Base-by-base conservation (phyloP, 768 basidiomycete species). In the Tylopilus felleus region DNA sequence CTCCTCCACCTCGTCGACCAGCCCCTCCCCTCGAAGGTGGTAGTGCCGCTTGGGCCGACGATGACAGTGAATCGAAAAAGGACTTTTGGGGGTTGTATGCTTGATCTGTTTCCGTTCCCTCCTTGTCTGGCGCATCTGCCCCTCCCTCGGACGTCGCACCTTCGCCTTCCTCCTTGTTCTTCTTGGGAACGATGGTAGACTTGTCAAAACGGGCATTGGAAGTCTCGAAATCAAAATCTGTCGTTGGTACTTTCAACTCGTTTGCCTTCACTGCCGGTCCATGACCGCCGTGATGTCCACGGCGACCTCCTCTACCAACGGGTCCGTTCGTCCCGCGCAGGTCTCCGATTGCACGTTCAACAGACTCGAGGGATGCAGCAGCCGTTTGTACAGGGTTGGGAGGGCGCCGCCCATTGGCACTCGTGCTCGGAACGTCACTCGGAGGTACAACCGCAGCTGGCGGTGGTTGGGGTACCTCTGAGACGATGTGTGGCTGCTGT, bases 141-240 rank as follows among this genome's bases (percentile, higher is more conserved):
- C 70, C 73, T 23, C 31, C 61, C 16, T 75, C 74, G 5, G 66
- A 66, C 27, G 68, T 59, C 46, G 53, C 71, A 38, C 49, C 57
- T 25, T 69, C 74, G 14, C 68, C 74, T 8, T 66, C 71, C 9
- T 67, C 68, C 49, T 61, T 71, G 51, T 40, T 64, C 57, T 68
- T 68, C 65, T 70, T 66, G 31, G 72, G 74, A 38, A 68, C 73
- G 36, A 83, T 53, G 14, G 85, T 80, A 10, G 80, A 73, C 69
- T 93, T 92, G 73, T 92, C 88, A 60, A 93, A 93, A 49, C 83
- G 83, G 4, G 86, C 86, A 60, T 93, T 94, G 51, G 82, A 80
- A 52, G 77, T 78, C 67, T 80, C 74, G 67, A 93, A 94, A 73
- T 93, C 91, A 65, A 93, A 93, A 67, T 93, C 91, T 0, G 83